Conservation (phyloP, 257 asterid species). For the Petunia axillaris region DNA sequence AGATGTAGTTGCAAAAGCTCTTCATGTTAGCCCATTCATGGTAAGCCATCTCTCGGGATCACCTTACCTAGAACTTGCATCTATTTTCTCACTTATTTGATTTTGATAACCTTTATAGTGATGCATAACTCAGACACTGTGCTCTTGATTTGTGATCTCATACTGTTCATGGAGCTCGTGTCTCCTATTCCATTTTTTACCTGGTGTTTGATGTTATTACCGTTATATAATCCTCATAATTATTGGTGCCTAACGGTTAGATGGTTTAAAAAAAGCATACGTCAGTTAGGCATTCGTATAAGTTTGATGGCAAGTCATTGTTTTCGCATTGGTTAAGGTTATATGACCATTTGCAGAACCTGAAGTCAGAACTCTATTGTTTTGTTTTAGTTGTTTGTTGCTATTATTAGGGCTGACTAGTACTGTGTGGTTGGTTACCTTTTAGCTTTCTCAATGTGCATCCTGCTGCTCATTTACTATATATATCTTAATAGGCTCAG, state of each 20-base stretch:
- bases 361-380: not conserved
- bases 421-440: not conserved
- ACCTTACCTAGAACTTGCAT: conserved; percentile 13
- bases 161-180: conserved; percentile 10
- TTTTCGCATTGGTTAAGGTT: not conserved
- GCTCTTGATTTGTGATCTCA: not conserved
- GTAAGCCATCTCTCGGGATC: conserved; percentile 42
- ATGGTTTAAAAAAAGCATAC: not conserved
- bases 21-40: conserved; percentile 99
- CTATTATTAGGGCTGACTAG: not conserved
- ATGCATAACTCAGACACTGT: not conserved
- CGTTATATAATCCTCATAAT: not conserved
- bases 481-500: not conserved
- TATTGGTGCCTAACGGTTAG: not conserved
- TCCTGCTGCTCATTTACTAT: not conserved
- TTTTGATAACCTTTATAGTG: not conserved
- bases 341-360: not conserved
- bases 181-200: not conserved
- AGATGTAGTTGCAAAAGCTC: conserved; percentile 88
- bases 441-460: not conserved
- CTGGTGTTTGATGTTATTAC: not conserved
- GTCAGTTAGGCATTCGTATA: not conserved
- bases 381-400: not conserved
- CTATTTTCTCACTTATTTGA: conserved; percentile 3
- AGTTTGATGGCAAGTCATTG: not conserved